These are phyloP conservation scores for Colletotrichum orchidophilum DNA, from an alignment of 2,329 filamentous ascomycete species.

Conservation along the genomic window DNA sequence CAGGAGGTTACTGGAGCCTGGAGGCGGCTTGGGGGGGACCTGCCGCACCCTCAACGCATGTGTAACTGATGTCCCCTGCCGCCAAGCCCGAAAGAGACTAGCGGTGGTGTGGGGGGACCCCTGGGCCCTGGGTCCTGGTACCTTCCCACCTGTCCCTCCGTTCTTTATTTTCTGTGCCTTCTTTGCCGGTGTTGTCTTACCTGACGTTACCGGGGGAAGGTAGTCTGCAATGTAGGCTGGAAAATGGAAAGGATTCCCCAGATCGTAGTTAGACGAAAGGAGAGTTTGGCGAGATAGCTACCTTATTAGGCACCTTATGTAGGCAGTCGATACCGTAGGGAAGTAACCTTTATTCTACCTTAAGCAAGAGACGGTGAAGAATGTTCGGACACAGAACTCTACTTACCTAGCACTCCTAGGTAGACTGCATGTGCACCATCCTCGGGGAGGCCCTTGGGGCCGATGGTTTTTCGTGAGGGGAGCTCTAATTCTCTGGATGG, in stretches of 20 bases:
- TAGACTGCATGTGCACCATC: background rate
- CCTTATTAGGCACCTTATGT: too few species aligned
- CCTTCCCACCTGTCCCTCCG: background rate
- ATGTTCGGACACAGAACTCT: background rate
- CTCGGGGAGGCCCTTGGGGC: background rate
- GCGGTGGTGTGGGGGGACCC: conserved; percentile 8
- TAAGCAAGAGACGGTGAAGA: background rate
- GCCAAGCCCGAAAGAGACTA: conserved; percentile 11
- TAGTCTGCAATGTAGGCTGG: background rate
- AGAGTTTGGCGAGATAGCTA: background rate
- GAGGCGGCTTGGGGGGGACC: background rate
- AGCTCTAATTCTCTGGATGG: background rate
- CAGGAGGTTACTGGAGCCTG: background rate
- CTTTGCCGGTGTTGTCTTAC: background rate
- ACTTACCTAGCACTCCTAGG: too few species aligned
- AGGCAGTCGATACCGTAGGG: background rate
- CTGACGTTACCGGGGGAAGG: background rate
- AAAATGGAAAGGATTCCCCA: conserved; percentile 4
- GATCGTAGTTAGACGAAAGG: background rate
- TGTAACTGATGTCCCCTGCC: conserved; percentile 19
- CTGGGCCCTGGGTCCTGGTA: background rate
- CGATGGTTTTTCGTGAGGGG: background rate
- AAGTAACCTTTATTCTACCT: background rate
- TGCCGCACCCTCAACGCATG: conserved; percentile 5
- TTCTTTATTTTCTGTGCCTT: conserved; percentile 12